A percentile compares a stretch with the other conserved stretches of the same genome.
Evolutionary conservation across 2,329 filamentous ascomycete genomes (phyloP).

Genomic region (Aspergillus fijiensis): DNA sequence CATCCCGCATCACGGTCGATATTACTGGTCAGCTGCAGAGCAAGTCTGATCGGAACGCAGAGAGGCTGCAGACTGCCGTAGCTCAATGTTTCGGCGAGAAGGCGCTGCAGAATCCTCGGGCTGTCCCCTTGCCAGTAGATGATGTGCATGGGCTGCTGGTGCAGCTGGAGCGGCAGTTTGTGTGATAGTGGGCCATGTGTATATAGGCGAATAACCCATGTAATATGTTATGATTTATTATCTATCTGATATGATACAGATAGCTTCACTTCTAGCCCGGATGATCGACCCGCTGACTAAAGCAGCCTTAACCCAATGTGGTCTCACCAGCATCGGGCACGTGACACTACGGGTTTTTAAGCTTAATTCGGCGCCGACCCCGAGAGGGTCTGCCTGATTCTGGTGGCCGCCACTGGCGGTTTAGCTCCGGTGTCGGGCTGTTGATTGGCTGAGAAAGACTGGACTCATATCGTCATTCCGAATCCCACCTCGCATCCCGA

Average conservation of each 20-base stretch:
- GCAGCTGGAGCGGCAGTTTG: conserved; percentile 38
- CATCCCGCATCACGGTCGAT: conserved; percentile 53
- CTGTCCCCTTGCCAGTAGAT: conserved; percentile 38
- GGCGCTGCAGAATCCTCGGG: conserved; percentile 34
- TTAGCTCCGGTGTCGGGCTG: background rate
- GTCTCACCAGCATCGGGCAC: background rate
- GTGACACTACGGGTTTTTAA: conserved; percentile 4
- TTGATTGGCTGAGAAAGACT: conserved; percentile 8
- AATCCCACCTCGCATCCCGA: conserved; percentile 1
- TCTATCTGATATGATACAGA: no score
- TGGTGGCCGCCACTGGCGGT: background rate
- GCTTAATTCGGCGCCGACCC: conserved; percentile 8
- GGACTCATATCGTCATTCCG: conserved; percentile 1
- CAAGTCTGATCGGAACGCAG: conserved; percentile 33
- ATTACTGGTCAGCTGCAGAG: conserved; percentile 45
- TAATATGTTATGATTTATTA: background rate
- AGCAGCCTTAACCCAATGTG: background rate
- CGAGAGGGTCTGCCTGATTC: conserved; percentile 4
- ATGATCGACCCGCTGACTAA: background rate
- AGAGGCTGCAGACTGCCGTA: conserved; percentile 30
- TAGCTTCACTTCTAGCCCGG: background rate
- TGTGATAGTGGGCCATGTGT: conserved; percentile 28
- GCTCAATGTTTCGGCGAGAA: conserved; percentile 25
- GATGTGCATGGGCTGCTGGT: conserved; percentile 39
- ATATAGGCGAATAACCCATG: background rate